phyloP scores from a whole-genome alignment of 345 rosid species.

The Acer negundo region DNA sequence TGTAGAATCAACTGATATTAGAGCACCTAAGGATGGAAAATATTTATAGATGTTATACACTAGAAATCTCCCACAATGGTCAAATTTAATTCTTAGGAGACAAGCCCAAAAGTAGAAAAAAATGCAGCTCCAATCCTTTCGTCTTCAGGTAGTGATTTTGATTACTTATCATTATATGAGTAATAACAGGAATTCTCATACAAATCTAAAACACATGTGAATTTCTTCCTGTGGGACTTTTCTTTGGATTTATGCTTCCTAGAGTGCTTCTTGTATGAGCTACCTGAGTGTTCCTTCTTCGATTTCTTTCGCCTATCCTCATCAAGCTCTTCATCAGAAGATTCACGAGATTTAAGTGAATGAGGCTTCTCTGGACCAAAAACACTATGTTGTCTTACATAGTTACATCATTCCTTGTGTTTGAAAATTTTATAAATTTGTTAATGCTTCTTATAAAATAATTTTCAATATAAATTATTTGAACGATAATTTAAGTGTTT shows the following conservation, averaged over 20 bases:
- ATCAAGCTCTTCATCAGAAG: constrained; percentile 41
- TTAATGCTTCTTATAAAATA: too few species aligned
- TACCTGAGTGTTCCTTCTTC: constrained; percentile 33
- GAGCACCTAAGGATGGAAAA: background rate
- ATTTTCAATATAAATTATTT: too few species aligned
- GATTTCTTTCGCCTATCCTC: constrained; percentile 33
- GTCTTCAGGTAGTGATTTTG: background rate
- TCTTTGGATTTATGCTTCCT: constrained; percentile 51
- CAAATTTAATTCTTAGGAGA: background rate
- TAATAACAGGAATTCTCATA: background rate
- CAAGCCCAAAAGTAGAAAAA: background rate
- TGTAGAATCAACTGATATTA: background rate
- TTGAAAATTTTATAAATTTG: too few species aligned
- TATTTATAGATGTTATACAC: background rate
- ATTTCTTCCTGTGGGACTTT: constrained; percentile 35
- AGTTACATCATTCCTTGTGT: too few species aligned
- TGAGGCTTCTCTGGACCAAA: constrained; percentile 62
- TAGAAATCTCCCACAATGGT: background rate
- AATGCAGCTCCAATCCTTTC: background rate
- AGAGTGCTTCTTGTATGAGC: constrained; percentile 46
- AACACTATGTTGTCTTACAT: constrained; percentile 27
- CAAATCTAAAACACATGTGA: background rate
- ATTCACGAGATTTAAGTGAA: constrained; percentile 26
- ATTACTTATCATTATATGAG: background rate
- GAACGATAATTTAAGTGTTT: too few species aligned